phyloP scores from a whole-genome alignment of 2,329 filamentous ascomycete genomes.

The Hypomyces perniciosus region DNA sequence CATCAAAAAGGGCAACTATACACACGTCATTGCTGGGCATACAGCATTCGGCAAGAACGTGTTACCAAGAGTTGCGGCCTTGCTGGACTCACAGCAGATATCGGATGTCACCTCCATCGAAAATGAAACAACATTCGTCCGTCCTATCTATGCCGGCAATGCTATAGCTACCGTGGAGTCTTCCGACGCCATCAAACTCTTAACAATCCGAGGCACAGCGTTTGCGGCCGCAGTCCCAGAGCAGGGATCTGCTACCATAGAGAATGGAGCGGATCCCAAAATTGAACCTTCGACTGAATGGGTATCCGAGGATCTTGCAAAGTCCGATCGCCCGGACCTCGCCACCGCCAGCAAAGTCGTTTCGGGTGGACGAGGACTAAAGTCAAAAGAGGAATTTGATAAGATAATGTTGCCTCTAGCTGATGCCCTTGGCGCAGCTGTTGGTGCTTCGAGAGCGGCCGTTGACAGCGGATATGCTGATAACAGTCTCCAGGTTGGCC shows the following conservation, averaged over 20 bases:
- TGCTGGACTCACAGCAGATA: constrained; percentile 88
- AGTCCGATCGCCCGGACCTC: constrained; percentile 90
- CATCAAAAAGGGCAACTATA: constrained; percentile 91
- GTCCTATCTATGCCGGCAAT: constrained; percentile 96
- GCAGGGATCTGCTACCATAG: constrained; percentile 68
- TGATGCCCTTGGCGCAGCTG: constrained; percentile 87
- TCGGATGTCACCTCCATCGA: constrained; percentile 87
- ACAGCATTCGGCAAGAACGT: constrained; percentile 96
- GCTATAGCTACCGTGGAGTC: constrained; percentile 95
- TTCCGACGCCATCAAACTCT: constrained; percentile 73
- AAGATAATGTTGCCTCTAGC: constrained; percentile 85
- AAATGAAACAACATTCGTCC: constrained; percentile 87
- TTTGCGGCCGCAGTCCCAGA: constrained; percentile 71
- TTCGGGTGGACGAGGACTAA: constrained; percentile 87
- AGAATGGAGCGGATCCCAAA: constrained; percentile 81
- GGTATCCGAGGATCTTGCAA: constrained; percentile 88
- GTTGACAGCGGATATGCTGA: constrained; percentile 97
- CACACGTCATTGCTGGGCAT: constrained; percentile 84
- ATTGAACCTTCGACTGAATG: constrained; percentile 69
- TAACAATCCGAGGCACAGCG: constrained; percentile 89
- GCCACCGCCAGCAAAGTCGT: constrained; percentile 86
- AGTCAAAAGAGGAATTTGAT: constrained; percentile 98
- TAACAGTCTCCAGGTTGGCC: constrained; percentile 95
- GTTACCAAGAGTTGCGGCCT: constrained; percentile 81
- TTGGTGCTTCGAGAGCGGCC: constrained; percentile 88